Percentiles rank a stretch among this genome's conserved stretches.
Conservation (phyloP, 768 basidiomycete species). For the Rhodotorula toruloides region DNA sequence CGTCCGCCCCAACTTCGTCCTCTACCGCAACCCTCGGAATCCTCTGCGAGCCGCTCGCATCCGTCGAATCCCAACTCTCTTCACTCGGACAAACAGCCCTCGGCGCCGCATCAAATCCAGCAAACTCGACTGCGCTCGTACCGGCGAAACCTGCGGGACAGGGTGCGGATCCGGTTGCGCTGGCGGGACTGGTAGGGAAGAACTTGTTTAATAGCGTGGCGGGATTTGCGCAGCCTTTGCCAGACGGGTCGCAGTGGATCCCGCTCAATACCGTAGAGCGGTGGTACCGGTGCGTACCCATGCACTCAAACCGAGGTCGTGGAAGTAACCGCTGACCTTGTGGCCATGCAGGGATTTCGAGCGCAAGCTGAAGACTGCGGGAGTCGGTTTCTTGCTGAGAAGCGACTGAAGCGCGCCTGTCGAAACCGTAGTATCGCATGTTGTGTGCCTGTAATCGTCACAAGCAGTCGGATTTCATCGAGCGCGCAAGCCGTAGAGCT, state of each 20-base stretch:
- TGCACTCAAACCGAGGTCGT: too few species aligned
- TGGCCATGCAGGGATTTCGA: conserved; percentile 35
- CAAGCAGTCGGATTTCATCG: too few species aligned
- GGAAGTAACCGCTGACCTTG: not conserved
- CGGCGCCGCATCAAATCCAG: not conserved
- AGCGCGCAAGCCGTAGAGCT: too few species aligned
- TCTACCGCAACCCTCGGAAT: conserved; percentile 68
- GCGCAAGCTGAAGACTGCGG: conserved; percentile 25
- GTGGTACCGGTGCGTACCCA: conserved; percentile 26
- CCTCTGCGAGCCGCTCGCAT: conserved; percentile 66
- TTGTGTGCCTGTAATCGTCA: too few species aligned
- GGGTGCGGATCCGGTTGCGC: conserved; percentile 5
- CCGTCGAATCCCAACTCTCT: conserved; percentile 60
- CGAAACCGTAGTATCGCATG: not conserved
- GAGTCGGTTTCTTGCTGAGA: conserved; percentile 26
- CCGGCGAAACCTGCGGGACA: not conserved
- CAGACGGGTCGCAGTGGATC: conserved; percentile 20
- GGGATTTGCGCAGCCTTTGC: conserved; percentile 28
- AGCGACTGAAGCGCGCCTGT: conserved; percentile 11
- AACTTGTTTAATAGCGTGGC: conserved; percentile 29
- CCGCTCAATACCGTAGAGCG: conserved; percentile 11
- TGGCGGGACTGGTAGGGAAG: conserved; percentile 27
- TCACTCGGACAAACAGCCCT: not conserved
- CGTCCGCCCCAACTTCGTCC: conserved; percentile 44
- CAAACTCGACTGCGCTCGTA: conserved; percentile 2